A percentile compares a stretch with the other conserved stretches of the same genome.
Conservation (phyloP, 805 yeast genomes). For the Cyberlindnera japonica region DNA sequence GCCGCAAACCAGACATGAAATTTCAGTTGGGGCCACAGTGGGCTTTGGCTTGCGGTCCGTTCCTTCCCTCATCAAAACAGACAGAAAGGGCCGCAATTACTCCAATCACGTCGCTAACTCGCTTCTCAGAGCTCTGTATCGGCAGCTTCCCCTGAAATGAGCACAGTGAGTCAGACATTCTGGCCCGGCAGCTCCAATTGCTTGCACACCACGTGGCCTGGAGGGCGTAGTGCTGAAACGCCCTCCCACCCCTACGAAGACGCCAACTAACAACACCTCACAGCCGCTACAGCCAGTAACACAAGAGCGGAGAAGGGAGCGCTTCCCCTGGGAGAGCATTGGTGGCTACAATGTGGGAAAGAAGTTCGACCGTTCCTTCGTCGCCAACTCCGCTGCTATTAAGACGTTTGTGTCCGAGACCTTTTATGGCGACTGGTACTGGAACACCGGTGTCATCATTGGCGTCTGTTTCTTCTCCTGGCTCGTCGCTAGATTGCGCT, state of each 20-base stretch:
- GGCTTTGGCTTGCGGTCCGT: no score
- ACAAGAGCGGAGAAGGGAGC: slow-evolving; percentile 8
- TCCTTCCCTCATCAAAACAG: neutral
- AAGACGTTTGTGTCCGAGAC: slow-evolving; percentile 64
- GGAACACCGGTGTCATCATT: slow-evolving; percentile 58
- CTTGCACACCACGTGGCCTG: no score
- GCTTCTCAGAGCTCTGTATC: no score
- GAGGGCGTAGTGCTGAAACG: neutral
- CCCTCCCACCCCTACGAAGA: slow-evolving; percentile 1
- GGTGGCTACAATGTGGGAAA: slow-evolving; percentile 29
- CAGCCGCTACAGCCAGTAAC: no score
- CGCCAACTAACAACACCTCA: slow-evolving; percentile 3
- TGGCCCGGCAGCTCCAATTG: no score
- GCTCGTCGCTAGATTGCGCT: slow-evolving; percentile 58
- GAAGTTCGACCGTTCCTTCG: slow-evolving; percentile 23
- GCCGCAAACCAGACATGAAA: slow-evolving; percentile 11
- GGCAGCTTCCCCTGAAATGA: slow-evolving; percentile 3
- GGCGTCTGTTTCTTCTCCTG: slow-evolving; percentile 75
- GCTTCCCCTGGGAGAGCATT: slow-evolving; percentile 36
- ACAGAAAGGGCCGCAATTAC: no score
- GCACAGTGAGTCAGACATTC: slow-evolving; percentile 2
- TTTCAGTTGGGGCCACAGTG: slow-evolving; percentile 23
- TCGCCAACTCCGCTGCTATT: slow-evolving; percentile 34
- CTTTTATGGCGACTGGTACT: slow-evolving; percentile 68
- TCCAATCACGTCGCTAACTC: no score